Evolutionary conservation across 2,329 filamentous ascomycete genomes (phyloP).

Genomic region (Xylariaceae sp.): DNA sequence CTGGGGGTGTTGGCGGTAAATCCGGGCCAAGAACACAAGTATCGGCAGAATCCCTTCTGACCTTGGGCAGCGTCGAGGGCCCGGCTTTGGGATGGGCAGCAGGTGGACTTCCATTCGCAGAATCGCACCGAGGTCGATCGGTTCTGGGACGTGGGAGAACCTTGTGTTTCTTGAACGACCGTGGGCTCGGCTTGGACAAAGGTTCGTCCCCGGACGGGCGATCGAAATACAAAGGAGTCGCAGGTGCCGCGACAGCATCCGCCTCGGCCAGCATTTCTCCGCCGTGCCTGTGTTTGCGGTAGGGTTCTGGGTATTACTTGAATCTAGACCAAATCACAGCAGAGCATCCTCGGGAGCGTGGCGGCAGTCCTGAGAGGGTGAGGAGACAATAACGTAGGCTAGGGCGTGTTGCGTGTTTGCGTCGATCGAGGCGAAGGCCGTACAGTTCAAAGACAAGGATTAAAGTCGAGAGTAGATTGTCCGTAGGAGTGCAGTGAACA

Average conservation of each 20-base stretch:
- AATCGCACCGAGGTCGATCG: slow-evolving; percentile 17
- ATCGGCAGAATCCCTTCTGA: slow-evolving; percentile 36
- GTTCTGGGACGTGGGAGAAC: slow-evolving; percentile 34
- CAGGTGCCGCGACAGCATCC: slow-evolving; percentile 25
- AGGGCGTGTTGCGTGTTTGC: slow-evolving; percentile 1
- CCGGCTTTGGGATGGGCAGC: slow-evolving; percentile 29
- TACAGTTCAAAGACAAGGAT: background rate
- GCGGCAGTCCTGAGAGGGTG: slow-evolving; percentile 1
- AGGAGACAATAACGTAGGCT: background rate
- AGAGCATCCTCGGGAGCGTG: slow-evolving; percentile 20
- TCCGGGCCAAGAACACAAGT: slow-evolving; percentile 42
- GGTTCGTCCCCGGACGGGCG: slow-evolving; percentile 23
- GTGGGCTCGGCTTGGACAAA: slow-evolving; percentile 23
- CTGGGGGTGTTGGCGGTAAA: slow-evolving; percentile 58
- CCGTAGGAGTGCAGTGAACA: slow-evolving; percentile 1
- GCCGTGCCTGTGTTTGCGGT: slow-evolving; percentile 1
- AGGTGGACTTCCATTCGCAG: slow-evolving; percentile 11
- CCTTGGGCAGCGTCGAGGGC: slow-evolving; percentile 35
- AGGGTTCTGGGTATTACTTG: slow-evolving; percentile 4
- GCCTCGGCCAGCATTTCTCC: slow-evolving; percentile 27
- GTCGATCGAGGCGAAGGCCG: slow-evolving; percentile 1
- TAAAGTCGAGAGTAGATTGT: slow-evolving; percentile 5
- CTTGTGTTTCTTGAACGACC: slow-evolving; percentile 35
- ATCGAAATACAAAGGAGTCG: slow-evolving; percentile 29
- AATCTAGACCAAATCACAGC: slow-evolving; percentile 19